Conservation (phyloP, 2,329 filamentous ascomycete genomes). For the Alternaria triticimaculans region DNA sequence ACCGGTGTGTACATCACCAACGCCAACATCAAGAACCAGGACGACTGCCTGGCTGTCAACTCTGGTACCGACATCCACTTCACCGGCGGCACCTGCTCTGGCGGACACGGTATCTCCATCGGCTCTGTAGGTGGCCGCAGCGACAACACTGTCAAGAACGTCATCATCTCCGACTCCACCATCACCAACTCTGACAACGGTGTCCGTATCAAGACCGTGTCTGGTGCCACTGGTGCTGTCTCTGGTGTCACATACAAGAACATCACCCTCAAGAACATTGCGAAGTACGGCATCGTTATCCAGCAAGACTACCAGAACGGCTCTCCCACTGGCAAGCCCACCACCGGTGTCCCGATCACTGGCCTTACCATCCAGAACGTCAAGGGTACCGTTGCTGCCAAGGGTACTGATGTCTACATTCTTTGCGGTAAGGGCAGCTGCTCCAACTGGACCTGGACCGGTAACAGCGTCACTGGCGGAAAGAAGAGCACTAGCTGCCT, state of each 20-base stretch:
- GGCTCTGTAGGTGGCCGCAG: constrained; percentile 64
- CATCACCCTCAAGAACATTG: constrained; percentile 54
- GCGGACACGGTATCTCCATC: constrained; percentile 66
- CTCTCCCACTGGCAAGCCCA: constrained; percentile 52
- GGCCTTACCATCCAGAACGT: constrained; percentile 52
- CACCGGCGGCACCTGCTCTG: constrained; percentile 54
- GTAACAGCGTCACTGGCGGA: constrained; percentile 50
- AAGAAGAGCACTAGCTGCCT: constrained; percentile 42
- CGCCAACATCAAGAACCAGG: constrained; percentile 63
- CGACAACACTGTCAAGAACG: constrained; percentile 61
- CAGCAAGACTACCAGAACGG: constrained; percentile 62
- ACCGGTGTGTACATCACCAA: constrained; percentile 58
- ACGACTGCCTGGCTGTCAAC: constrained; percentile 67
- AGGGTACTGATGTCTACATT: constrained; percentile 57
- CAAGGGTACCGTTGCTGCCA: constrained; percentile 46
- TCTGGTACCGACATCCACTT: constrained; percentile 56
- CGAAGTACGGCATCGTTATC: constrained; percentile 60
- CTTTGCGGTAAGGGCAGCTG: constrained; percentile 63
- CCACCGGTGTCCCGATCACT: constrained; percentile 56
- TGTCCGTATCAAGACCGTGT: constrained; percentile 65
- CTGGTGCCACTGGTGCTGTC: constrained; percentile 60
- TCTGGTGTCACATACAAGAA: constrained; percentile 56
- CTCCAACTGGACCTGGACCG: constrained; percentile 62
- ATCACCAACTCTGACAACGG: constrained; percentile 63
- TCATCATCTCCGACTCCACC: constrained; percentile 58